Evolutionary conservation across 106 monocot species (phyloP).

Genomic region (Acorus gramineus): DNA sequence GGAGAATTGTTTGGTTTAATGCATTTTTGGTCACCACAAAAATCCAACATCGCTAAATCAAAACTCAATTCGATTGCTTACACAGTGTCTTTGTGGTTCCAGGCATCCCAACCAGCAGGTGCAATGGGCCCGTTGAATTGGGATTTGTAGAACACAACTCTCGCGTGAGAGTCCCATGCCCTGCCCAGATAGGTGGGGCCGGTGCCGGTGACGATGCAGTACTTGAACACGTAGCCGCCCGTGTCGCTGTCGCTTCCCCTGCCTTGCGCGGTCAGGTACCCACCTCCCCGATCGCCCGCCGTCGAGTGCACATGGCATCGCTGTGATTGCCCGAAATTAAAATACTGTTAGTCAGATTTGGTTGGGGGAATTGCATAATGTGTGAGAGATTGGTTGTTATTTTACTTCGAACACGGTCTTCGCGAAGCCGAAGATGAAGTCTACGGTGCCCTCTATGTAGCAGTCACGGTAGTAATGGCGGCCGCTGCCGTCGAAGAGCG

Average conservation of each 20-base stretch:
- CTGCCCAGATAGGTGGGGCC: constrained; percentile 14
- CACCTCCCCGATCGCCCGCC: background rate
- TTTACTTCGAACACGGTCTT: background rate
- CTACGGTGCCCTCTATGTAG: background rate
- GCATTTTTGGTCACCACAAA: too few relatives aligned
- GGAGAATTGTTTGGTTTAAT: too few relatives aligned
- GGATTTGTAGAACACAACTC: constrained; percentile 15
- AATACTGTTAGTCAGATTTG: background rate
- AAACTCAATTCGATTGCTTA: background rate
- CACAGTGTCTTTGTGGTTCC: constrained; percentile 4
- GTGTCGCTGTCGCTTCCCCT: background rate
- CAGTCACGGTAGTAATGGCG: constrained; percentile 1
- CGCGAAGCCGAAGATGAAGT: constrained; percentile 1
- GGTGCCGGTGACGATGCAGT: constrained; percentile 2
- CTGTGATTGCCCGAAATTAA: background rate
- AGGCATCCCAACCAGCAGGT: constrained; percentile 16
- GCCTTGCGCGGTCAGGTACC: constrained; percentile 20
- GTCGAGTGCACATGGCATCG: background rate
- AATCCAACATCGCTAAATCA: too few relatives aligned
- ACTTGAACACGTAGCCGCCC: constrained; percentile 20
- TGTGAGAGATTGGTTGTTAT: too few relatives aligned
- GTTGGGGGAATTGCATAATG: too few relatives aligned
- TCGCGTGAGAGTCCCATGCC: constrained; percentile 16
- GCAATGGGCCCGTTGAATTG: constrained; percentile 1
- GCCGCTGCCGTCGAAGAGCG: background rate